A percentile compares a stretch with the other conserved stretches of the same genome.
phyloP scores from a whole-genome alignment of 768 basidiomycete species.

The Auriscalpium orientale region DNA sequence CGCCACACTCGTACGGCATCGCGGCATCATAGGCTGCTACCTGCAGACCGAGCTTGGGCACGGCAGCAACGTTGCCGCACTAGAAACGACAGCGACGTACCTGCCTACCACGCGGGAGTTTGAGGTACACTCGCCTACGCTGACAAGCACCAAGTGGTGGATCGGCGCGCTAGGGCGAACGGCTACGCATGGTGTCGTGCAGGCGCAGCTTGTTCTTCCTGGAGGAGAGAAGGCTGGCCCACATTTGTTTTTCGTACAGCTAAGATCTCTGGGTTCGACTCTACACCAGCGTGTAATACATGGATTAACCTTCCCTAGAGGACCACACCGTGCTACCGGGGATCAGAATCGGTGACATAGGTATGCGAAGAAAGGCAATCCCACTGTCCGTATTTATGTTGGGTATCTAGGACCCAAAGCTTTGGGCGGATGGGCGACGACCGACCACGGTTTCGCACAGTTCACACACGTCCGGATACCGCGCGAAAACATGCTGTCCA shows the following conservation, averaged over 20 bases:
- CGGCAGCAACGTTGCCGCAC: constrained; percentile 57
- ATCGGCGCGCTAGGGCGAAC: constrained; percentile 66
- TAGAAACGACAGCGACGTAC: constrained; percentile 76
- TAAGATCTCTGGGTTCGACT: constrained; percentile 49
- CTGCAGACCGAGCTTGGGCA: constrained; percentile 77
- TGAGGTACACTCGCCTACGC: constrained; percentile 66
- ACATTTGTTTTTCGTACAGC: constrained; percentile 67
- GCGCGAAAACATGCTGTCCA: constrained; percentile 64
- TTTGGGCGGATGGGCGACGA: constrained; percentile 36
- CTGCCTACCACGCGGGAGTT: constrained; percentile 60
- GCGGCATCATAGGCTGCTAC: constrained; percentile 63
- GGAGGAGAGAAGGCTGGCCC: constrained; percentile 56
- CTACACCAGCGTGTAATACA: neutral
- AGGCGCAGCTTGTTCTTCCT: constrained; percentile 65
- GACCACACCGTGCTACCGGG: constrained; percentile 55
- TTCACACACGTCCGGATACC: constrained; percentile 64
- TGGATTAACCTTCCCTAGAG: constrained; percentile 28
- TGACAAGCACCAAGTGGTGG: constrained; percentile 82
- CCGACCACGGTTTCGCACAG: constrained; percentile 63
- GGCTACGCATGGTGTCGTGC: constrained; percentile 68
- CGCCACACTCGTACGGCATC: constrained; percentile 37
- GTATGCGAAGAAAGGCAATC: constrained; percentile 19
- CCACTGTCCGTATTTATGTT: neutral
- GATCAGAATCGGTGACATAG: constrained; percentile 64
- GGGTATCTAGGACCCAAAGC: constrained; percentile 47